These are phyloP conservation scores for Phytophthora foliorum DNA, from an alignment of 352 stramenopile species.

Conservation along the genomic window DNA sequence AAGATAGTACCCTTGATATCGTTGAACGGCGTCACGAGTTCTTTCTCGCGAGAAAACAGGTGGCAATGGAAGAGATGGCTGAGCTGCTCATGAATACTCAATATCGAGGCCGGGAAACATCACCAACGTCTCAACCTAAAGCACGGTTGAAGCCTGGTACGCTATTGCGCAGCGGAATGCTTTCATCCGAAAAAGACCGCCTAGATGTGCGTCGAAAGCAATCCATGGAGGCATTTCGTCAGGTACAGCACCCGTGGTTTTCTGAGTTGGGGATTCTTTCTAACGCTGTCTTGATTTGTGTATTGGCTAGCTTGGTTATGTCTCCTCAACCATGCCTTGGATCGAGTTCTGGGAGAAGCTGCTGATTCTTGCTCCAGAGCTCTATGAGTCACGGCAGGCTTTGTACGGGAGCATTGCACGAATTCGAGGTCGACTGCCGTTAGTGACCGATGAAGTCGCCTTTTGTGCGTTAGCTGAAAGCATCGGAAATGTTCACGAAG, in stretches of 20 bases:
- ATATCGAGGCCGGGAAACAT: constrained; percentile 18
- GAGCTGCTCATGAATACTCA: constrained; percentile 35
- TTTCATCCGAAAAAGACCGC: constrained; percentile 57
- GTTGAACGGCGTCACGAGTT: constrained; percentile 22
- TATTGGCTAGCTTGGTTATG: constrained; percentile 57
- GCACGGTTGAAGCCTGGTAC: constrained; percentile 4
- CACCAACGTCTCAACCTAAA: constrained; percentile 9
- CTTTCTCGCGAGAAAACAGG: constrained; percentile 37
- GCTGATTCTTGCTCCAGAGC: constrained; percentile 44
- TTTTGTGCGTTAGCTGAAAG: constrained; percentile 73
- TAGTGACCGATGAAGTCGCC: constrained; percentile 58
- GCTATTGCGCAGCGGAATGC: constrained; percentile 49
- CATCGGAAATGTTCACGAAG: constrained; percentile 52
- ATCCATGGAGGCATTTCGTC: constrained; percentile 68
- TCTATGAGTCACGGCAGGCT: constrained; percentile 57
- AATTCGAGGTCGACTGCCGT: constrained; percentile 51
- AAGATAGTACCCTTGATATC: constrained; percentile 16
- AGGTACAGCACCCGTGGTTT: constrained; percentile 25
- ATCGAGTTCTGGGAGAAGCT: constrained; percentile 73
- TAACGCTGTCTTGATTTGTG: background rate
- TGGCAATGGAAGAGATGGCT: constrained; percentile 35
- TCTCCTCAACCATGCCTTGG: constrained; percentile 55
- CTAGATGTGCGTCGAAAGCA: constrained; percentile 65
- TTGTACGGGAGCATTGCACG: constrained; percentile 55
- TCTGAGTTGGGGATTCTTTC: background rate